Evolutionary conservation across 441 rosid species (phyloP).

Genomic region (Biscutella auriculata): DNA sequence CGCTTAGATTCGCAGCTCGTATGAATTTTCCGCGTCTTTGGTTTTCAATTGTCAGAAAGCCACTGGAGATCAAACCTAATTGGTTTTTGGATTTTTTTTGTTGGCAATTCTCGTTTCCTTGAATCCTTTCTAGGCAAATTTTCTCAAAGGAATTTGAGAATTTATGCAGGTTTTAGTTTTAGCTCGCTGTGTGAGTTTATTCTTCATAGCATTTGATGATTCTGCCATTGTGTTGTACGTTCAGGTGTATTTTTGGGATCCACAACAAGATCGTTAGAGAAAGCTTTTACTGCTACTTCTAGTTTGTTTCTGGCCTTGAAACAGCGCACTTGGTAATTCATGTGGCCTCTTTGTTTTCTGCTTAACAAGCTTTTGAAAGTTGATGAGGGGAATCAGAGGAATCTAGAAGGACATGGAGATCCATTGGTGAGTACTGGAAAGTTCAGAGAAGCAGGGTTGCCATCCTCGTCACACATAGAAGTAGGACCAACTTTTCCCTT

Average conservation of each 20-base stretch:
- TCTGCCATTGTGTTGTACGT: background rate
- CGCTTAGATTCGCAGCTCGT: slow-evolving; percentile 1
- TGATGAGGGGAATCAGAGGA: slow-evolving; percentile 35
- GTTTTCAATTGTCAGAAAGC: background rate
- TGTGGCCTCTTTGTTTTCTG: slow-evolving; percentile 70
- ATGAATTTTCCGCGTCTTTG: background rate
- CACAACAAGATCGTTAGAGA: slow-evolving; percentile 2
- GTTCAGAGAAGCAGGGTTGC: slow-evolving; percentile 22
- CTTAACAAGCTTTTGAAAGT: slow-evolving; percentile 59
- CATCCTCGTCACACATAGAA: slow-evolving; percentile 33
- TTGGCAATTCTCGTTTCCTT: background rate
- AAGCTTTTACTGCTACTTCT: background rate
- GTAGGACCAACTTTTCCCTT: slow-evolving; percentile 29
- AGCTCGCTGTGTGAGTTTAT: background rate
- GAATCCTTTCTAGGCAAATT: background rate
- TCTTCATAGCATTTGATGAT: background rate
- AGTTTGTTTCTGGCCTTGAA: background rate
- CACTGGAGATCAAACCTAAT: background rate
- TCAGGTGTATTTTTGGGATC: slow-evolving; percentile 1
- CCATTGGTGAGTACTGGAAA: slow-evolving; percentile 23
- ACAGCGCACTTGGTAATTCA: slow-evolving; percentile 23
- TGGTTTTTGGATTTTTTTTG: background rate
- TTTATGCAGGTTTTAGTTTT: background rate
- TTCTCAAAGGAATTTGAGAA: background rate
- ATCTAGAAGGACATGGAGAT: slow-evolving; percentile 24